Conservation (phyloP, 1,284 basidiomycete species). For the Fomitopsis palustris region DNA sequence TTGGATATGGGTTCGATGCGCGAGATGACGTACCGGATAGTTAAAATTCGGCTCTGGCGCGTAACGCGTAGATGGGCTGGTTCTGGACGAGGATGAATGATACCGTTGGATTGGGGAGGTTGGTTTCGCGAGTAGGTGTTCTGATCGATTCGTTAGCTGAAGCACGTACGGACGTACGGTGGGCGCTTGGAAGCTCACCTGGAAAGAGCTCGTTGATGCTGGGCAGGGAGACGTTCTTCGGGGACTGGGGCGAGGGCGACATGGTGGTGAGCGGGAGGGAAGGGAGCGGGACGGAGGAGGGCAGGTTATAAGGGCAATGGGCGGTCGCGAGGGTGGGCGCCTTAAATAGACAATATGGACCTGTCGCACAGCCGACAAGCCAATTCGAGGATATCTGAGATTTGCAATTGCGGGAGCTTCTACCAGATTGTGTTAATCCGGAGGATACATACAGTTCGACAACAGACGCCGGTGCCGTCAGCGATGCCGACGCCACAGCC, state of each 20-base stretch:
- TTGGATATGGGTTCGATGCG: not conserved
- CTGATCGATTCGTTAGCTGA: slow-evolving; percentile 7
- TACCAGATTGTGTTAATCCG: not conserved
- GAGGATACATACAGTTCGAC: not conserved
- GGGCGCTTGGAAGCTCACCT: slow-evolving; percentile 10
- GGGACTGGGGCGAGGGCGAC: slow-evolving; percentile 9
- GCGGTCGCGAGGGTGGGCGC: slow-evolving; percentile 1
- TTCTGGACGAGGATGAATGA: slow-evolving; percentile 11
- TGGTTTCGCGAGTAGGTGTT: slow-evolving; percentile 18
- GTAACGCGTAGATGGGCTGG: not conserved
- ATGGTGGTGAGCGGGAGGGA: slow-evolving; percentile 5
- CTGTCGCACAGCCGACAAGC: slow-evolving; percentile 6
- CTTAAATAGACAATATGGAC: slow-evolving; percentile 7
- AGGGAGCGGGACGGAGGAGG: not conserved
- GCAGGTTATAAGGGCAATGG: slow-evolving; percentile 2
- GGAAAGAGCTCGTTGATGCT: slow-evolving; percentile 29
- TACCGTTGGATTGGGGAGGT: slow-evolving; percentile 4
- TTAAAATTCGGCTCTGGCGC: not conserved
- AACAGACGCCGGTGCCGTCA: slow-evolving; percentile 1
- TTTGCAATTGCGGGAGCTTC: slow-evolving; percentile 7
- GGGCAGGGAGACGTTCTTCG: slow-evolving; percentile 18
- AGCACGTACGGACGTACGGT: not conserved
- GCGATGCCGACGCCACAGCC: slow-evolving; percentile 4
- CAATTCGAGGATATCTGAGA: slow-evolving; percentile 6
- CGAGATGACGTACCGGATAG: slow-evolving; percentile 3